Conservation (phyloP, 2,329 filamentous ascomycete species). For the Leptographium wingfieldii region DNA sequence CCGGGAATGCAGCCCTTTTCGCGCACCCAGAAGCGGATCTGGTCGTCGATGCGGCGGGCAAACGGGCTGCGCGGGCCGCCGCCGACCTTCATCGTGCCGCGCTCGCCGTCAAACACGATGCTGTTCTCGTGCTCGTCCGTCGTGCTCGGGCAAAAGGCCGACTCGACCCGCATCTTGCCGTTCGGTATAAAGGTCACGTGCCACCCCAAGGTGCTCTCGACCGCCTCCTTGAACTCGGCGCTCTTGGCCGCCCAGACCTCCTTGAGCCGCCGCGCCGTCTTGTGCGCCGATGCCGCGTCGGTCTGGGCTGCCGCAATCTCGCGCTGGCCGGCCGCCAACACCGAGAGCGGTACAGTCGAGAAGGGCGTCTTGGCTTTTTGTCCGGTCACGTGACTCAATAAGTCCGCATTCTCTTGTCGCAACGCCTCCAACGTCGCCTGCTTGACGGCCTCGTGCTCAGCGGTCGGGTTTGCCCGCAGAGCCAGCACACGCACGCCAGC, state of each 20-base stretch:
- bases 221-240: conserved; percentile 88
- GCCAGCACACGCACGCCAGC: conserved; percentile 74
- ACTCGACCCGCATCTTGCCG: conserved; percentile 85
- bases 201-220: conserved; percentile 85
- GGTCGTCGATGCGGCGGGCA: conserved; percentile 68
- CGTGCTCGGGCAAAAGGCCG: conserved; percentile 62
- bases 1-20: conserved; percentile 89
- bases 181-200: conserved; percentile 95
- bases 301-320: conserved; percentile 61
- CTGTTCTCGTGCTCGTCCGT: conserved; percentile 59
- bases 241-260: conserved; percentile 82
- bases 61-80: conserved; percentile 82
- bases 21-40: conserved; percentile 93
- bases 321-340: conserved; percentile 61
- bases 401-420: conserved; percentile 69
- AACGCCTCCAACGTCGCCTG: conserved; percentile 64
- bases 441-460: conserved; percentile 75
- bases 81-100: conserved; percentile 94
- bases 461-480: conserved; percentile 82
- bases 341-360: conserved; percentile 61
- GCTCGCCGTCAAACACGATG: conserved; percentile 81
- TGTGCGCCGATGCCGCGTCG: conserved; percentile 62
- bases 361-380: conserved; percentile 19
- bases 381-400: conserved; percentile 57
- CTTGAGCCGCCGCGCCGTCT: conserved; percentile 73